phyloP scores from a whole-genome alignment of 805 yeast genomes.

The Clavispora fructus region DNA sequence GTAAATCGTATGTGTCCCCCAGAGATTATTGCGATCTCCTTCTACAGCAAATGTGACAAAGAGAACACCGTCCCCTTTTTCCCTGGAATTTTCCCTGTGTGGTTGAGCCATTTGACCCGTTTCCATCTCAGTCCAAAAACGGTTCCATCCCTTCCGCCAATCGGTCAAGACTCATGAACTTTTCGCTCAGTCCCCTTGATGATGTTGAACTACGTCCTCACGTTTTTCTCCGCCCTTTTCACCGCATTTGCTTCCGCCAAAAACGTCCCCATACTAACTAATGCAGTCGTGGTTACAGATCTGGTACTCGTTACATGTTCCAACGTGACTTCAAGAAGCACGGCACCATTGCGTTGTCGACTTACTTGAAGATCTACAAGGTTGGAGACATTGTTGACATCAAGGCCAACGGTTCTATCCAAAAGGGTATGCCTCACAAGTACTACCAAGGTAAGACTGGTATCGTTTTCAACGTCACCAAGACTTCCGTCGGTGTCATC shows the following conservation, averaged over 20 bases:
- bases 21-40: constrained; percentile 1
- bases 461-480: constrained; percentile 98
- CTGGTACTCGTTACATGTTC: constrained; percentile 99
- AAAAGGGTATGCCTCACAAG: constrained; percentile 99
- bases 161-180: too few relatives aligned
- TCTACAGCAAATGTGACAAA: constrained; percentile 1
- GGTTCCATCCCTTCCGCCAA: too few relatives aligned
- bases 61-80: neutral
- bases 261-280: constrained; percentile 19
- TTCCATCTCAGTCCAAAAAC: constrained; percentile 1
- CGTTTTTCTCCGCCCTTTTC: neutral
- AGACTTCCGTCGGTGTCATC: constrained; percentile 96
- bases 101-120: neutral
- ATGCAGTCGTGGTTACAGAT: constrained; percentile 91
- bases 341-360: constrained; percentile 90
- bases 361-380: constrained; percentile 96
- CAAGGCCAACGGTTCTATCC: constrained; percentile 98
- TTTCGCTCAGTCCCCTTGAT: too few relatives aligned
- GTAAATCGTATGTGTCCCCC: constrained; percentile 25
- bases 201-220: too few relatives aligned
- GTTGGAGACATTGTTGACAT: constrained; percentile 99
- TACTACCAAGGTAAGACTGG: constrained; percentile 99
- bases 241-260: neutral
- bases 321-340: constrained; percentile 98
- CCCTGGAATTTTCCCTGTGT: constrained; percentile 1